Conservation (phyloP, 2,329 filamentous ascomycete species). For the Rugonectria rugulosa region DNA sequence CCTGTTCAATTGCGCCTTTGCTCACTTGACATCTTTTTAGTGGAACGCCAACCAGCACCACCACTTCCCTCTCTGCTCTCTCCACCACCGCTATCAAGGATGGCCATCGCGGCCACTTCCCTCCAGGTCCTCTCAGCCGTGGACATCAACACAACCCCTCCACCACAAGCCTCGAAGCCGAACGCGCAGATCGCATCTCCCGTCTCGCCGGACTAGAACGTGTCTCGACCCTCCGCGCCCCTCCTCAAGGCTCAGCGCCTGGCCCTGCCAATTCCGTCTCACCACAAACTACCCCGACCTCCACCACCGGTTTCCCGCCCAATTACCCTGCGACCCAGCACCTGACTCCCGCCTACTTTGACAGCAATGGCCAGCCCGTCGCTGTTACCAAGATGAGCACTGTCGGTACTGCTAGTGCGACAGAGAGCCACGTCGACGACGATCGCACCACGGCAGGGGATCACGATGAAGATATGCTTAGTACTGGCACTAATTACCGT, state of each 20-base stretch:
- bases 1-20: too few species aligned
- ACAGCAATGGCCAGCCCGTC: slow-evolving; percentile 73
- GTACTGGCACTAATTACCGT: slow-evolving; percentile 68
- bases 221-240: slow-evolving; percentile 76
- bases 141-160: slow-evolving; percentile 66
- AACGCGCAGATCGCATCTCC: slow-evolving; percentile 93
- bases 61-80: slow-evolving; percentile 88
- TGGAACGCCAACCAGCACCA: slow-evolving; percentile 91
- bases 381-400: slow-evolving; percentile 83
- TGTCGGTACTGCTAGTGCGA: slow-evolving; percentile 89
- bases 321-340: slow-evolving; percentile 49
- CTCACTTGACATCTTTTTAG: slow-evolving; percentile 56
- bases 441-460: slow-evolving; percentile 63
- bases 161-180: slow-evolving; percentile 82
- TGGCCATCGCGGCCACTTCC: slow-evolving; percentile 84
- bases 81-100: slow-evolving; percentile 97
- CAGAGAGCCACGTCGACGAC: slow-evolving; percentile 72
- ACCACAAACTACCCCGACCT: slow-evolving; percentile 61
- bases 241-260: slow-evolving; percentile 43
- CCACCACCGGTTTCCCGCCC: slow-evolving; percentile 53
- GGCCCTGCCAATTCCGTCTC: slow-evolving; percentile 49
- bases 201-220: slow-evolving; percentile 91
- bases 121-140: slow-evolving; percentile 62
- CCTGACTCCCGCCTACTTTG: slow-evolving; percentile 78
- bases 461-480: slow-evolving; percentile 72